Evolutionary conservation across 305 asterid species (phyloP).

Genomic region (Galium porrigens): DNA sequence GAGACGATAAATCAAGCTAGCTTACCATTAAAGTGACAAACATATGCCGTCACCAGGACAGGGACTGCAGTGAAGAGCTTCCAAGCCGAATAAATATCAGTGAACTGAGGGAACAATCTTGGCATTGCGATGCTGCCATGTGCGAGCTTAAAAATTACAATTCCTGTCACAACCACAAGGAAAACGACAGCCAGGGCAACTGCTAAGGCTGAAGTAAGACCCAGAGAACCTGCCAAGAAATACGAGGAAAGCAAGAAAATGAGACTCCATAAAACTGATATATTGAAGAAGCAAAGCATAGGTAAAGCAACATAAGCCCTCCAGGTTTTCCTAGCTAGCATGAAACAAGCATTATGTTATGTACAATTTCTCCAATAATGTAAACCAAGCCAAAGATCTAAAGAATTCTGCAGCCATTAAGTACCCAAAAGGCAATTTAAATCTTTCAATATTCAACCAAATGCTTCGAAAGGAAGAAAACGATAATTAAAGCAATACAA

Average conservation of each 20-base stretch:
- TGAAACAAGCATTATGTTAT: neutral
- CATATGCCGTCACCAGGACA: constrained; percentile 39
- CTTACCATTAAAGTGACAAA: constrained; percentile 59
- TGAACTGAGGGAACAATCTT: constrained; percentile 28
- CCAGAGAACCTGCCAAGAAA: constrained; percentile 36
- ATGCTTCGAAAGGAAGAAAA: neutral
- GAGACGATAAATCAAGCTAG: neutral
- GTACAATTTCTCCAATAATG: neutral
- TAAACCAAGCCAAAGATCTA: neutral
- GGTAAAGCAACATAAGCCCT: neutral
- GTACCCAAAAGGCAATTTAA: neutral
- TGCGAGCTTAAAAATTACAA: constrained; percentile 24
- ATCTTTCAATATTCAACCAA: neutral
- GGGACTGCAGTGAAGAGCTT: constrained; percentile 52
- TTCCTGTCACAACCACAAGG: constrained; percentile 31
- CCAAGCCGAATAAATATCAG: constrained; percentile 36
- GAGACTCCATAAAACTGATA: neutral
- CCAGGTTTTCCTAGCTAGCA: neutral
- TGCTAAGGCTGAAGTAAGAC: constrained; percentile 45
- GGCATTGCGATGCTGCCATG: constrained; percentile 29
- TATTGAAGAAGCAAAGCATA: neutral
- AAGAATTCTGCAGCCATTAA: neutral
- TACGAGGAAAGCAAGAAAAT: neutral
- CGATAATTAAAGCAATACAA: neutral
- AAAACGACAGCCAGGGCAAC: constrained; percentile 38